Conservation (phyloP, 768 basidiomycete genomes). For the Hygrocybe punicea region DNA sequence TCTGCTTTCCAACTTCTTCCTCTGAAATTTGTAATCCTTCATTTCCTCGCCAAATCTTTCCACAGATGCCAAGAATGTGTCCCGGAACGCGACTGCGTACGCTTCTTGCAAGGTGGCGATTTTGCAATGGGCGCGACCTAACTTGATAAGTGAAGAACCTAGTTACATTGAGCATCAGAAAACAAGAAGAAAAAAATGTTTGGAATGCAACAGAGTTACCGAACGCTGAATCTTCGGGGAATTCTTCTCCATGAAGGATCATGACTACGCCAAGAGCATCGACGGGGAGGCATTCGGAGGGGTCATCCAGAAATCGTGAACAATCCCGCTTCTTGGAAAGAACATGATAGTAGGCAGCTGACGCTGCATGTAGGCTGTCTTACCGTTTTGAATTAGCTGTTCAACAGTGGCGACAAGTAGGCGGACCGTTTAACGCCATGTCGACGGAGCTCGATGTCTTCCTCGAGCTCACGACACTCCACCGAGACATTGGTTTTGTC, state of each 20-base stretch:
- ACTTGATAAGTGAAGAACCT: slow-evolving; percentile 70
- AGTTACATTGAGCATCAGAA: not conserved
- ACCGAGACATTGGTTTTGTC: slow-evolving; percentile 77
- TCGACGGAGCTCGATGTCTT: slow-evolving; percentile 77
- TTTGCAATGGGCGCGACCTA: slow-evolving; percentile 84
- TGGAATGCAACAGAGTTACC: slow-evolving; percentile 38
- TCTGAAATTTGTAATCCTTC: slow-evolving; percentile 74
- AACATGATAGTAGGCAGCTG: slow-evolving; percentile 63
- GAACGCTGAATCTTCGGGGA: slow-evolving; percentile 70
- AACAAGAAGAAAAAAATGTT: not conserved
- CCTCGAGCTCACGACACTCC: slow-evolving; percentile 77
- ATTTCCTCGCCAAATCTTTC: slow-evolving; percentile 67
- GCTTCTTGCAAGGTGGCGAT: slow-evolving; percentile 82
- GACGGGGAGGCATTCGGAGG: slow-evolving; percentile 69
- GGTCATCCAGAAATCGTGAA: slow-evolving; percentile 51
- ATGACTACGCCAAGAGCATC: slow-evolving; percentile 83
- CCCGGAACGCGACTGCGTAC: slow-evolving; percentile 66
- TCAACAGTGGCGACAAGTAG: not conserved
- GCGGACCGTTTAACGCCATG: slow-evolving; percentile 70
- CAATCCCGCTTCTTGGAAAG: slow-evolving; percentile 71
- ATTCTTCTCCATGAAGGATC: slow-evolving; percentile 81
- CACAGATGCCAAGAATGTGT: slow-evolving; percentile 68
- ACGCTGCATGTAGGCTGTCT: slow-evolving; percentile 65
- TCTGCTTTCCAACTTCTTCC: slow-evolving; percentile 85
- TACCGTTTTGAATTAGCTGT: not conserved